These are phyloP conservation scores for Pyrenophora tritici-repentis DNA, from an alignment of 2,329 filamentous ascomycete genomes.

Conservation along the genomic window DNA sequence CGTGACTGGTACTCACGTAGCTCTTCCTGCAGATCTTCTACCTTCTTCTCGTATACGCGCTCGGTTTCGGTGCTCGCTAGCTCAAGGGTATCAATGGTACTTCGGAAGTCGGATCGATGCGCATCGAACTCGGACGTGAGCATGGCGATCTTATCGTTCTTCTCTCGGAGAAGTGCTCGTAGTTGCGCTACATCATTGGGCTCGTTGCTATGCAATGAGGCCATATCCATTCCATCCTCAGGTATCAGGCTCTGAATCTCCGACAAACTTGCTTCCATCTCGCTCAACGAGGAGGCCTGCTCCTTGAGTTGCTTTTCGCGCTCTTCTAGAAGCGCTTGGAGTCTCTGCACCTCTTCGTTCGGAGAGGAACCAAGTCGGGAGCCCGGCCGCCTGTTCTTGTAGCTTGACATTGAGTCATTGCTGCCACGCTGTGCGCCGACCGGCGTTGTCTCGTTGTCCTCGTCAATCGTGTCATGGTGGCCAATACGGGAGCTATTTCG, in stretches of 20 bases:
- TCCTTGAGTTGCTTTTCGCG: conserved; percentile 87
- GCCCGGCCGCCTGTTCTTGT: conserved; percentile 36
- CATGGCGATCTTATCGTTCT: conserved; percentile 94
- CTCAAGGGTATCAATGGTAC: conserved; percentile 94
- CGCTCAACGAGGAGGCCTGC: conserved; percentile 77
- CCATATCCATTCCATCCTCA: conserved; percentile 55
- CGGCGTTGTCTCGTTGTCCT: conserved; percentile 54
- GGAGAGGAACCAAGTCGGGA: conserved; percentile 44
- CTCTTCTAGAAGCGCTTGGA: conserved; percentile 77
- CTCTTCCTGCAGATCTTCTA: conserved; percentile 83
- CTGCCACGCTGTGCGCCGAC: conserved; percentile 57
- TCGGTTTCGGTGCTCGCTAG: conserved; percentile 95
- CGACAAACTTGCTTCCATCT: conserved; percentile 88
- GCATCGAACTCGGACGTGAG: conserved; percentile 93
- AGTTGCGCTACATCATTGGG: conserved; percentile 74
- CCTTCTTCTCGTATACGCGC: conserved; percentile 91
- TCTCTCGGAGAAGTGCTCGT: conserved; percentile 82
- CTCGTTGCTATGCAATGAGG: conserved; percentile 50
- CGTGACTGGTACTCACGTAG: conserved; percentile 80
- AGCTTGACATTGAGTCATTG: conserved; percentile 59
- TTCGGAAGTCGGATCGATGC: conserved; percentile 92
- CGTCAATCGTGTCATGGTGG: conserved; percentile 48
- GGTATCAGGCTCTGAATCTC: conserved; percentile 78
- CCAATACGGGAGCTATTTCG: conserved; percentile 54
- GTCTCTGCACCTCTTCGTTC: conserved; percentile 70